phyloP scores from a whole-genome alignment of 768 basidiomycete genomes.

The Collybiopsis confluens region DNA sequence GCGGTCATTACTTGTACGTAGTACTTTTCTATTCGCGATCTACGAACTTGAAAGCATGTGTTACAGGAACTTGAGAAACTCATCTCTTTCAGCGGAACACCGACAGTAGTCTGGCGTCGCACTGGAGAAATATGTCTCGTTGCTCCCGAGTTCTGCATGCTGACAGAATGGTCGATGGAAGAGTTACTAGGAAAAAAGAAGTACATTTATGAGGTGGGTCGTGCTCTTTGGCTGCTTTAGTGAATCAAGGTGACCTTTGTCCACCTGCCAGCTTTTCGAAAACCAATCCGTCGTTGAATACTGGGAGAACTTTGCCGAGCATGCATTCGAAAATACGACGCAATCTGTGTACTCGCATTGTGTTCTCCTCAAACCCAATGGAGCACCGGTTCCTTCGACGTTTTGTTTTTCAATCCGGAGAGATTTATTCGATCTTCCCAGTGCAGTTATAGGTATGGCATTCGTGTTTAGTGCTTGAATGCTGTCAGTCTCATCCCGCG shows the following conservation, averaged over 20 bases:
- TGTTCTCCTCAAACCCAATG: conserved; percentile 79
- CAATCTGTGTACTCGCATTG: conserved; percentile 94
- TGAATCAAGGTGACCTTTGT: neutral
- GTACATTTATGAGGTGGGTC: conserved; percentile 60
- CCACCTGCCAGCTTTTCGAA: conserved; percentile 70
- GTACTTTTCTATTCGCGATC: conserved; percentile 10
- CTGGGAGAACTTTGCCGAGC: conserved; percentile 94
- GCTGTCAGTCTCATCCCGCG: conserved; percentile 5
- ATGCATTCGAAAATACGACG: conserved; percentile 97
- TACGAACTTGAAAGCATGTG: conserved; percentile 10
- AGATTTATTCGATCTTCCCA: conserved; percentile 88
- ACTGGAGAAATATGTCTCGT: conserved; percentile 98
- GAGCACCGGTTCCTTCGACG: conserved; percentile 82
- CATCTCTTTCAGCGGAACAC: conserved; percentile 95
- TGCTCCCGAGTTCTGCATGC: conserved; percentile 92
- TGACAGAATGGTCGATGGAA: conserved; percentile 87
- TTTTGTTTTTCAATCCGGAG: conserved; percentile 95
- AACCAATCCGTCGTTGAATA: conserved; percentile 93
- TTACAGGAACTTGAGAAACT: conserved; percentile 93
- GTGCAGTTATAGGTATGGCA: conserved; percentile 75
- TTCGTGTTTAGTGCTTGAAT: conserved; percentile 1
- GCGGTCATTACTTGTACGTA: conserved; percentile 77
- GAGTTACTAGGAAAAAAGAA: conserved; percentile 65
- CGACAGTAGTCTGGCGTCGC: conserved; percentile 95
- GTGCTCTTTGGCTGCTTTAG: conserved; percentile 16